Evolutionary conservation across 2,329 filamentous ascomycete genomes (phyloP).

Genomic region (Aspergillus niger): DNA sequence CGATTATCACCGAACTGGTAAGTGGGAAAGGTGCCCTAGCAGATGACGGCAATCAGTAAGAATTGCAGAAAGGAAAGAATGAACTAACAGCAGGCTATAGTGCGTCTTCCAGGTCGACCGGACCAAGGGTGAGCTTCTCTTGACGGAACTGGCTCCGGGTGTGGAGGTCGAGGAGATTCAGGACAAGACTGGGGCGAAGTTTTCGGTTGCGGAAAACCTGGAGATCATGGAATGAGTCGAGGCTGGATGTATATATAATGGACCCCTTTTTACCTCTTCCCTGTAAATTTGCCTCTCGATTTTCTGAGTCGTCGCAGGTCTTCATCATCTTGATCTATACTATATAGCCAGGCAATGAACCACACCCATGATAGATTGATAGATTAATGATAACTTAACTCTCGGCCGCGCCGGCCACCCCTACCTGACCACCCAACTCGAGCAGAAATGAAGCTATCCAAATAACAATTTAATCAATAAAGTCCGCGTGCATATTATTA

Average conservation of each 20-base stretch:
- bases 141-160: slow-evolving; percentile 71
- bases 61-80: background rate
- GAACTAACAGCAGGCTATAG: slow-evolving; percentile 50
- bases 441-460: no score
- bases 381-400: no score
- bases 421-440: no score
- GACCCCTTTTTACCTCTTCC: background rate
- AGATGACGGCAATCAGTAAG: background rate
- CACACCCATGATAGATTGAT: no score
- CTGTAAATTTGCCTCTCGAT: background rate
- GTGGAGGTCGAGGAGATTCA: slow-evolving; percentile 68
- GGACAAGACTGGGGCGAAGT: slow-evolving; percentile 70
- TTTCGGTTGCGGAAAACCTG: slow-evolving; percentile 62
- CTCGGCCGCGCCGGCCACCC: no score
- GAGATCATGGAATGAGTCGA: slow-evolving; percentile 49
- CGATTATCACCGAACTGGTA: slow-evolving; percentile 72
- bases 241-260: background rate
- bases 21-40: slow-evolving; percentile 34
- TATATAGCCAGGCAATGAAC: no score
- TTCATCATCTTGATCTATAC: no score
- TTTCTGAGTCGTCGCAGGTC: no score
- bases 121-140: slow-evolving; percentile 43
- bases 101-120: slow-evolving; percentile 74
- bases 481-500: no score
- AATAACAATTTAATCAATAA: no score